Evolutionary conservation across 2,329 filamentous ascomycete genomes (phyloP).

Genomic region (Pseudomassariella vexata): DNA sequence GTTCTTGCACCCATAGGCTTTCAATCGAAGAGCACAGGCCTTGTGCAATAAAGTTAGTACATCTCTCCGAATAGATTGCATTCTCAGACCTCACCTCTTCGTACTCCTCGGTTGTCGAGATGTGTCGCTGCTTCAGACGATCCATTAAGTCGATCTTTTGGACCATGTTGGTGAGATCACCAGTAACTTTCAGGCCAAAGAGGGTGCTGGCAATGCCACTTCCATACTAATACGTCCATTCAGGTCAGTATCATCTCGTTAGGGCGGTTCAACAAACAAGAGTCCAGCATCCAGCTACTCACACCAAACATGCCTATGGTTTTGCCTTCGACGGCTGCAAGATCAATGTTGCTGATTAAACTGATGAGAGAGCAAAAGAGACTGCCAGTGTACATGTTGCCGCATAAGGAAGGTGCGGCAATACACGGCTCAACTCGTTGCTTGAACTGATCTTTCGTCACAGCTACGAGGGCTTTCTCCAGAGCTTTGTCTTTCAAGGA

Average conservation of each 20-base stretch:
- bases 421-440: not conserved
- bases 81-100: not conserved
- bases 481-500: not conserved
- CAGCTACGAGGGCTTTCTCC: not conserved
- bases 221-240: conserved; percentile 1
- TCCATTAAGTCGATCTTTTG: not conserved
- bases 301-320: conserved; percentile 1
- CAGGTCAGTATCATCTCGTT: too few relatives aligned
- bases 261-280: too few relatives aligned
- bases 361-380: conserved; percentile 51
- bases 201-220: not conserved
- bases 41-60: not conserved
- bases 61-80: not conserved
- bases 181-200: not conserved
- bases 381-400: conserved; percentile 58
- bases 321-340: not conserved
- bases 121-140: not conserved
- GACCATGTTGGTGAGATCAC: not conserved
- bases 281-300: too few relatives aligned
- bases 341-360: conserved; percentile 44
- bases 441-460: not conserved
- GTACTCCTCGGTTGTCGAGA: not conserved
- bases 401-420: conserved; percentile 18
- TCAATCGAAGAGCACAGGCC: not conserved
- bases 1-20: not conserved